Evolutionary conservation across 2,329 filamentous ascomycete species (phyloP).

Genomic region (Diplodia scrobiculata): DNA sequence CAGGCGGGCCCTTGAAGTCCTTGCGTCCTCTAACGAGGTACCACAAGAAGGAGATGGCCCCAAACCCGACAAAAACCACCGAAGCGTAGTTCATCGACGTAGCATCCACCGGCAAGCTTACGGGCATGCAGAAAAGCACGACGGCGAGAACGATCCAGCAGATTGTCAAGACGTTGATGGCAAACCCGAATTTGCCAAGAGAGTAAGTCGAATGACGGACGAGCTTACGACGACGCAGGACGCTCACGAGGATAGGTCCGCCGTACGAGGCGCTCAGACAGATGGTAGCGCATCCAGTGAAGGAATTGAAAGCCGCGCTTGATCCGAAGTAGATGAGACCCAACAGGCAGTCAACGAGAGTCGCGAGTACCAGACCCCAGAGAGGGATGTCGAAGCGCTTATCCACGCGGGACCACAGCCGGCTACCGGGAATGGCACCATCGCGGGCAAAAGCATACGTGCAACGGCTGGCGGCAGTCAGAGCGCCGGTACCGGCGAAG

Average conservation of each 20-base stretch:
- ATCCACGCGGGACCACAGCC: constrained; percentile 67
- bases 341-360: constrained; percentile 68
- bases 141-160: constrained; percentile 70
- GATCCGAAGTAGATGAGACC: constrained; percentile 80
- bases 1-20: constrained; percentile 44
- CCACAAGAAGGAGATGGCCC: constrained; percentile 42
- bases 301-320: constrained; percentile 74
- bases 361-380: constrained; percentile 68
- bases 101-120: constrained; percentile 47
- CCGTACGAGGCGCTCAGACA: constrained; percentile 75
- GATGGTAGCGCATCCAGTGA: constrained; percentile 78
- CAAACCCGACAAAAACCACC: constrained; percentile 48
- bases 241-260: constrained; percentile 70
- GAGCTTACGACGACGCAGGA: constrained; percentile 66
- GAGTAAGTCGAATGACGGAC: constrained; percentile 68
- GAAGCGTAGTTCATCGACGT: constrained; percentile 50
- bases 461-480: constrained; percentile 73
- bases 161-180: constrained; percentile 69
- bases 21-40: constrained; percentile 45
- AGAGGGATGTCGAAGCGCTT: constrained; percentile 68
- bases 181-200: constrained; percentile 67
- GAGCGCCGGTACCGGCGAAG: constrained; percentile 73
- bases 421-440: constrained; percentile 70
- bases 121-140: constrained; percentile 74
- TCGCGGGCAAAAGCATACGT: constrained; percentile 77